A percentile compares a stretch with the other conserved stretches of the same genome.
phyloP scores from a whole-genome alignment of 805 yeast species.

The Metschnikowia bowlesiae region DNA sequence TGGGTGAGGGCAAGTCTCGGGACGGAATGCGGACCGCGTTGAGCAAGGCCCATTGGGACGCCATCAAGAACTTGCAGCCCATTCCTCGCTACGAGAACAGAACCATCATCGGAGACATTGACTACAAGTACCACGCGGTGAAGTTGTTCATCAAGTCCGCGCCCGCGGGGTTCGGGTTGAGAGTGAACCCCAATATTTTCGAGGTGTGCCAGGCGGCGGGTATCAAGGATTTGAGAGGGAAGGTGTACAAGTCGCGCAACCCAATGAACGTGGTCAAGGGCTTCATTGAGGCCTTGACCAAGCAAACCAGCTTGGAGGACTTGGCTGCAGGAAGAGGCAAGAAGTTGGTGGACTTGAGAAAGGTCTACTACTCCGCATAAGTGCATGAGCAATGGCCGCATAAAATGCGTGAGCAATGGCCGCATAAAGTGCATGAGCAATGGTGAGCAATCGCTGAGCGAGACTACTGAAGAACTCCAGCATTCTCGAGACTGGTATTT shows the following conservation, averaged over 20 bases:
- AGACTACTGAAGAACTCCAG: no score
- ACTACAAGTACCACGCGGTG: slow-evolving; percentile 83
- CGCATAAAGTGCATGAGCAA: slow-evolving; percentile 21
- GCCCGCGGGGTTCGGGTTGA: slow-evolving; percentile 88
- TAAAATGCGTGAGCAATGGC: slow-evolving; percentile 24
- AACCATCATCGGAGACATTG: slow-evolving; percentile 81
- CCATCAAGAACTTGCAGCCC: slow-evolving; percentile 75
- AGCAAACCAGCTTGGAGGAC: slow-evolving; percentile 80
- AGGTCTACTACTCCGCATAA: slow-evolving; percentile 68
- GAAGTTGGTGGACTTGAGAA: slow-evolving; percentile 88
- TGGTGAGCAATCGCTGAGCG: no score
- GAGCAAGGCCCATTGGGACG: slow-evolving; percentile 87
- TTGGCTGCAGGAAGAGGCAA: slow-evolving; percentile 91
- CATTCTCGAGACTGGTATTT: no score
- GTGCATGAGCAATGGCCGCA: no score
- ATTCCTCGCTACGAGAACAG: slow-evolving; percentile 88
- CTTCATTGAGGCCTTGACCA: slow-evolving; percentile 74
- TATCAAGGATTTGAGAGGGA: slow-evolving; percentile 87
- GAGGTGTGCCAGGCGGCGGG: slow-evolving; percentile 93
- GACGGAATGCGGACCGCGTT: slow-evolving; percentile 71
- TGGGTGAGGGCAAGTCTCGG: slow-evolving; percentile 91
- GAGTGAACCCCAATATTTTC: slow-evolving; percentile 85
- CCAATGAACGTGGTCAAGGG: slow-evolving; percentile 93
- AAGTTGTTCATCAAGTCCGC: slow-evolving; percentile 77
- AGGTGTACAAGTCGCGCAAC: slow-evolving; percentile 88